phyloP scores from a whole-genome alignment of 345 rosid genomes.

The Rhodamnia rubescens region DNA sequence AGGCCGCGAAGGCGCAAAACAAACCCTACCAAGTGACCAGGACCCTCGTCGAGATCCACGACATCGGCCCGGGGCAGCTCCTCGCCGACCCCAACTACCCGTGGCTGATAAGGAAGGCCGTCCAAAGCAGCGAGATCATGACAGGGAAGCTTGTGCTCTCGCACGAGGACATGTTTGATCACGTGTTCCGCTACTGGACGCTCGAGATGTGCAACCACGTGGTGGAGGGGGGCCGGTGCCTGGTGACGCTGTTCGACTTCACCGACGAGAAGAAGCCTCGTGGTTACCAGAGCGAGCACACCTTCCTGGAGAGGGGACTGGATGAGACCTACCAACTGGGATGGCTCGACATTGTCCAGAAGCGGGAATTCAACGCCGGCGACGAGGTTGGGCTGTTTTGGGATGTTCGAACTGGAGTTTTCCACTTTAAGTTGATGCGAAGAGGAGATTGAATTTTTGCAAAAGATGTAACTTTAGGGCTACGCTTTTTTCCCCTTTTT shows the following conservation, averaged over 20 bases:
- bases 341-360: slow-evolving; percentile 14
- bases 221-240: slow-evolving; percentile 7
- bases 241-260: slow-evolving; percentile 12
- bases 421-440: slow-evolving; percentile 16
- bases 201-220: slow-evolving; percentile 9
- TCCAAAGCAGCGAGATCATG: slow-evolving; percentile 6
- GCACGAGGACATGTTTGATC: slow-evolving; percentile 8
- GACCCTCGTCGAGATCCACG: slow-evolving; percentile 13
- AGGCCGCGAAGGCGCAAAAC: neutral
- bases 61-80: neutral
- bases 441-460: neutral
- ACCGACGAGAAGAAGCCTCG: slow-evolving; percentile 16
- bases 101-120: slow-evolving; percentile 15
- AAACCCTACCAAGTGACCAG: slow-evolving; percentile 1
- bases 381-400: slow-evolving; percentile 31
- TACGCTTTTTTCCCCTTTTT: neutral
- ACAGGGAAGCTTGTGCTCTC: slow-evolving; percentile 10
- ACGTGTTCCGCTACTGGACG: slow-evolving; percentile 19
- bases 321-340: slow-evolving; percentile 10
- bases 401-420: slow-evolving; percentile 9
- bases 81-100: slow-evolving; percentile 4
- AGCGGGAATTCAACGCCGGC: slow-evolving; percentile 1
- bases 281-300: slow-evolving; percentile 14
- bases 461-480: neutral
- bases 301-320: slow-evolving; percentile 12